Percentiles rank a stretch among this genome's conserved stretches.
Evolutionary conservation across 805 yeast genomes (phyloP).

Genomic region (Lipomyces starkeyi): DNA sequence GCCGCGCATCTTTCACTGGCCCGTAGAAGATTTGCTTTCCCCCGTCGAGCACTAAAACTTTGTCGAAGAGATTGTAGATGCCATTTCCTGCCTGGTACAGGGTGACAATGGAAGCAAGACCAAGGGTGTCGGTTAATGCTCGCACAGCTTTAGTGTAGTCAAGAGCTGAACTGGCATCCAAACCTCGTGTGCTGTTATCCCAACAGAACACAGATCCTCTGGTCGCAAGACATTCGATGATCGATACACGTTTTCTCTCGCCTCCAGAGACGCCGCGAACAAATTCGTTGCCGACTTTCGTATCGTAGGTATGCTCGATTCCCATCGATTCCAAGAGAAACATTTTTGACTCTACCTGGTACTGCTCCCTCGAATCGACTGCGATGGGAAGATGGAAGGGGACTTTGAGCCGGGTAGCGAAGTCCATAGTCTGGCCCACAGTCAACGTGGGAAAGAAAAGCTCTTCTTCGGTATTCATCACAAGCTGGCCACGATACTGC

Average conservation of each 20-base stretch:
- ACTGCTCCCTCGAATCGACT: slow-evolving; percentile 57
- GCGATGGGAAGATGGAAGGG: background rate
- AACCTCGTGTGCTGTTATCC: slow-evolving; percentile 76
- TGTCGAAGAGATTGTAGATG: slow-evolving; percentile 60
- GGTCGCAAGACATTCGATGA: slow-evolving; percentile 56
- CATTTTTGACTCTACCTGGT: slow-evolving; percentile 51
- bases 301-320: slow-evolving; percentile 49
- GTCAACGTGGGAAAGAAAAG: slow-evolving; percentile 76
- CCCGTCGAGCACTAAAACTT: slow-evolving; percentile 58
- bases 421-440: slow-evolving; percentile 71
- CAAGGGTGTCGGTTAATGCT: slow-evolving; percentile 55
- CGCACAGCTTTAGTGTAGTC: slow-evolving; percentile 65
- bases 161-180: slow-evolving; percentile 71
- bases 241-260: slow-evolving; percentile 61
- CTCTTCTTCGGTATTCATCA: slow-evolving; percentile 54
- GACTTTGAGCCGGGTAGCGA: slow-evolving; percentile 54
- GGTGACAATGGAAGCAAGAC: slow-evolving; percentile 64
- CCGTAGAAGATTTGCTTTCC: slow-evolving; percentile 65
- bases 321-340: slow-evolving; percentile 41
- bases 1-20: slow-evolving; percentile 52
- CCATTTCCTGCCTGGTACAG: slow-evolving; percentile 65
- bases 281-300: slow-evolving; percentile 53
- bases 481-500: slow-evolving; percentile 58
- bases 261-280: slow-evolving; percentile 68
- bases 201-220: slow-evolving; percentile 59